Evolutionary conservation across 805 yeast genomes (phyloP), one percentile per base, ranked within the genome.

Genomic region (Teunomyces gatunensis): DNA sequence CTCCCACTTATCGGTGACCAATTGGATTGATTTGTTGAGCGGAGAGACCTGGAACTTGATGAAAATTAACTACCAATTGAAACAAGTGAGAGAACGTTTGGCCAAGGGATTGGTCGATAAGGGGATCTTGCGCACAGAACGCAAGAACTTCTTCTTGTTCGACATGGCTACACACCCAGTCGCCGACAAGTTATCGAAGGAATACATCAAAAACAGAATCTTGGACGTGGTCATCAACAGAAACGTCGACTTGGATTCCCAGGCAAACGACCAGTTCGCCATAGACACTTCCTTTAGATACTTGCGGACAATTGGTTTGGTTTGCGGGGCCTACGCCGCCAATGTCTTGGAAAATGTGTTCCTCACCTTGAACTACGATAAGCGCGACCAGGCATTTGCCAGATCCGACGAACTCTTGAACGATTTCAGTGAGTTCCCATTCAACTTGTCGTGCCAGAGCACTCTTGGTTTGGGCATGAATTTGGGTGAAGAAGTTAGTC

Each of bases 101-200:
- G 96, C 97, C 47, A 94, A 94, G 69, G 99, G 99, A 0, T 76
- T 94, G 45, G 99, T 95, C 33, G 99, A 94, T 67, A 94, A 94
- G 71, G 98, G 99, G 18, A 85, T 94, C 40, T 78, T 95, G 60
- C 84, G 97, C 71, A 94, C 99, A 6, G 99, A 94, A 68, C 83
- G 96, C 67, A 89, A 91, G 65, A 94, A 89, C 71, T 94, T 94
- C 64, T 82, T 94, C 60, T 73, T 94, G 46, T 94, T 94, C 59
- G 99, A 94, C 67, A 94, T 94, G 97, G 96, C 99, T 27, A 94
- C 99, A 6, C 99, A 95, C 68, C 99, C 99, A 6, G 81, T 94
- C 11, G 85, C 91, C 28, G 99, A 94, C 67, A 78, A 85, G 39
- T 73, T 82, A 54, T 84, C 96, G 43, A 94, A 94, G 68, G 96